Evolutionary conservation across 2,329 filamentous ascomycete species (phyloP), one percentile per base, ranked within the genome.

Genomic region (Beauveria pseudobassiana): DNA sequence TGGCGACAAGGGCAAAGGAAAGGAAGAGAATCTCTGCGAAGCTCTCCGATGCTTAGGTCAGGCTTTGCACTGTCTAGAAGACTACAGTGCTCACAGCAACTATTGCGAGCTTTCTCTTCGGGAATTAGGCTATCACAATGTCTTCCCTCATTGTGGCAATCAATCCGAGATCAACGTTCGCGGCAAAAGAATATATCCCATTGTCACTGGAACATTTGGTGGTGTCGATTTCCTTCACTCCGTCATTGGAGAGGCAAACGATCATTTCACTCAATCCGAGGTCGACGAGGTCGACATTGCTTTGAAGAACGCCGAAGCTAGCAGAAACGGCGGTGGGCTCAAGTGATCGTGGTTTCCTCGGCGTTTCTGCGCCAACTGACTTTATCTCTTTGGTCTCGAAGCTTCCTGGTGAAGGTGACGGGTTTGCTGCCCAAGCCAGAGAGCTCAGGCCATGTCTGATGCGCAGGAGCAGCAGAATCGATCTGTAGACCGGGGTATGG

Each of bases 211-310:
- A 49, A 76, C 74, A 12, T 95, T 95, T 74, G 90, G 90, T 46
- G 90, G 86, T 66, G 90, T 93, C 3, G 90, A 93, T 72, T 95
- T 95, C 71, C 77, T 93, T 66, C 90, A 95, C 72, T 92, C 89
- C 1, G 89, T 91, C 34, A 75, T 86, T 54, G 83, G 88, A 62
- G 90, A 93, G 72, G 90, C 90, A 38, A 90, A 85, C 12, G 90
- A 95, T 69, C 89, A 93, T 71, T 91, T 95, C 69, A 90, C 90
- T 2, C 90, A 95, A 72, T 91, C 89, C 18, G 90, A 93, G 71
- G 86, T 95, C 42, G 89, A 92, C 62, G 88, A 93, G 72, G 86
- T 93, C 68, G 88, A 95, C 66, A 75, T 87, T 64, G 89, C 87
- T 4, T 80, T 95, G 51, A 86, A 87, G 65, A 87, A 87, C 65